Evolutionary conservation across 192 early-diverging fungal genomes (phyloP), one percentile per base, ranked within the genome.

Genomic region (Martensiomyces pterosporus): DNA sequence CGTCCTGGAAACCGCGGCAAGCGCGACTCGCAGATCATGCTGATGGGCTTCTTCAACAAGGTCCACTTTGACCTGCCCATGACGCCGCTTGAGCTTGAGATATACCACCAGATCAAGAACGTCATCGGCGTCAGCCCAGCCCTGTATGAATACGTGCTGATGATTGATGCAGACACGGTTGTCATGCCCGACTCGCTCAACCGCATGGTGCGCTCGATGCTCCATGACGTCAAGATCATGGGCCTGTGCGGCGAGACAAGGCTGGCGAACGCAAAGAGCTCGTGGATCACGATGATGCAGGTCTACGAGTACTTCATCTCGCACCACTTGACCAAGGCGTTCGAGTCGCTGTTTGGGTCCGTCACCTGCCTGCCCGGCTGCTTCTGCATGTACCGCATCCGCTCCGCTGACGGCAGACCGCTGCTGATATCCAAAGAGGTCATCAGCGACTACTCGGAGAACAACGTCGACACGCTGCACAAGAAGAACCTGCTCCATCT

Each of bases 351-450:
- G 34, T 97, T 97, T 60, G 93, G 93, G 7, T 88, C 85, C 19
- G 93, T 97, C 21, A 97, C 93, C 19, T 98, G 95, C 80, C 69
- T 98, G 37, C 93, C 93, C 15, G 93, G 93, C 44, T 97, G 95
- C 82, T 98, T 98, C 85, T 91, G 85, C 62, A 98, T 98, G 95
- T 98, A 98, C 65, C 88, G 96, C 43, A 85, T 98, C 17, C 86
- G 89, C 29, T 85, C 93, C 1, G 80, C 91, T 6, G 82, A 84
- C 23, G 89, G 91, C 41, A 77, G 85, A 12, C 96, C 96, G 22
- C 65, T 98, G 33, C 77, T 98, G 24, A 82, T 93, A 39, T 75
- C 88, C 12, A 89, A 90, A 41, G 72, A 81, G 32, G 78, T 98
- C 22, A 88, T 98, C 48, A 55, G 75, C 2, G 94, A 96, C 35